These are phyloP conservation scores for Arabidopsis hybrid DNA, from an alignment of 441 rosid species.

Conservation along the genomic window DNA sequence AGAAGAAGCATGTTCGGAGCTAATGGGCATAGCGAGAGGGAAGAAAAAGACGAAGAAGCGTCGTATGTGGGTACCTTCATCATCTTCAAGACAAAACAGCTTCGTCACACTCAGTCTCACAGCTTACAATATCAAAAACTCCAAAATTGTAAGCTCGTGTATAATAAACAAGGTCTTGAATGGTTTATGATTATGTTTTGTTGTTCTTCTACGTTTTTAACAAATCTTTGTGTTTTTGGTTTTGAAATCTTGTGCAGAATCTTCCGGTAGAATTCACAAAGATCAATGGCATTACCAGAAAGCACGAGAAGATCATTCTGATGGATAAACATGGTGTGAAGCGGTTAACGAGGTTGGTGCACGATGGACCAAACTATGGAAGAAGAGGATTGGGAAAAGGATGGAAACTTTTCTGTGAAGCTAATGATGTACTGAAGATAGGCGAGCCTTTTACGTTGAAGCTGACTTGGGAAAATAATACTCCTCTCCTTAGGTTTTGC, in stretches of 20 bases:
- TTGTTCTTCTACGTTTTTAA: not conserved
- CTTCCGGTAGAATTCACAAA: conserved; percentile 13
- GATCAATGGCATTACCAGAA: conserved; percentile 9
- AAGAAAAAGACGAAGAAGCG: not conserved
- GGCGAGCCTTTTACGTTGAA: conserved; percentile 28
- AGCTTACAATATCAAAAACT: conserved; percentile 27
- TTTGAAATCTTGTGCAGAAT: conserved; percentile 22
- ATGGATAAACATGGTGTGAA: conserved; percentile 34
- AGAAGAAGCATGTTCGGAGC: conserved; percentile 27
- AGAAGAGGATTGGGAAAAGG: conserved; percentile 37
- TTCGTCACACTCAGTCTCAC: conserved; percentile 31
- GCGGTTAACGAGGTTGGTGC: not conserved
- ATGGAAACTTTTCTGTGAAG: conserved; percentile 33
- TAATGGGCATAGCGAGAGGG: not conserved
- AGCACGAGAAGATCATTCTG: conserved; percentile 18
- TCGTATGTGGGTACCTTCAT: conserved; percentile 19
- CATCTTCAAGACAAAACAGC: conserved; percentile 24
- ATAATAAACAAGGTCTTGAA: not conserved
- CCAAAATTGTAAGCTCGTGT: conserved; percentile 30
- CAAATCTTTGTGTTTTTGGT: not conserved
- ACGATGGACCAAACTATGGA: conserved; percentile 17
- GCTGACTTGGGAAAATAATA: conserved; percentile 24
- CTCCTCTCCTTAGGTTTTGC: conserved; percentile 35
- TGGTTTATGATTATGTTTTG: not conserved
- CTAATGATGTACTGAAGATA: conserved; percentile 17